These are phyloP conservation scores for Pleurotus citrinopileatus DNA, from an alignment of 768 basidiomycete genomes.

Conservation along the genomic window DNA sequence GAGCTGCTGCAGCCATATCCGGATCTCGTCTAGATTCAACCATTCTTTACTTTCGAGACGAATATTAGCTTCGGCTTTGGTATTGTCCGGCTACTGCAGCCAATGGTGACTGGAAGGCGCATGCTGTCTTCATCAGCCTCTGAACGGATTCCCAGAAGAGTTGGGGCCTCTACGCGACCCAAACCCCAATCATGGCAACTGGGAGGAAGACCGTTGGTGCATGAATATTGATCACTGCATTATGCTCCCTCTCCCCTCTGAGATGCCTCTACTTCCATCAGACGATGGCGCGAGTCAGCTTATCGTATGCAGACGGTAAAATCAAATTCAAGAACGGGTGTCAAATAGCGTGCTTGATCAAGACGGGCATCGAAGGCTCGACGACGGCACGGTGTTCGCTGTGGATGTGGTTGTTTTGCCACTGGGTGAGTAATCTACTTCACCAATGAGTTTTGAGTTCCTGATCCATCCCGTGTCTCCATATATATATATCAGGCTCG, in stretches of 20 bases:
- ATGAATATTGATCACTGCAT: too few species aligned
- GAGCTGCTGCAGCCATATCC: constrained; percentile 30
- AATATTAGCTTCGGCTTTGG: constrained; percentile 41
- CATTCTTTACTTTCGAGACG: constrained; percentile 47
- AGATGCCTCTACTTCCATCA: too few species aligned
- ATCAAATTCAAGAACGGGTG: constrained; percentile 70
- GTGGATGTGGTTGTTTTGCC: constrained; percentile 59
- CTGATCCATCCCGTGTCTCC: too few species aligned
- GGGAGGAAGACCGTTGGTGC: constrained; percentile 47
- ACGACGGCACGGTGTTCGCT: constrained; percentile 42
- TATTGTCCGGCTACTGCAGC: constrained; percentile 42
- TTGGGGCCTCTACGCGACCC: constrained; percentile 24
- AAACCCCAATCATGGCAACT: constrained; percentile 36
- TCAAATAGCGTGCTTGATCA: constrained; percentile 40
- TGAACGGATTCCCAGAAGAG: constrained; percentile 42
- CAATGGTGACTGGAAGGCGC: constrained; percentile 47
- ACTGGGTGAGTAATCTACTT: constrained; percentile 48
- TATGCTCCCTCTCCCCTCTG: too few species aligned
- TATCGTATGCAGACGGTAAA: constrained; percentile 62
- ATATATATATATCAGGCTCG: constrained; percentile 35
- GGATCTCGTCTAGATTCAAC: constrained; percentile 43
- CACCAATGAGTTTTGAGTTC: constrained; percentile 9
- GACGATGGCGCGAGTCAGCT: constrained; percentile 59
- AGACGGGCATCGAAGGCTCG: constrained; percentile 43
- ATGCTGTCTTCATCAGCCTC: constrained; percentile 52